Conservation (phyloP, 2,329 filamentous ascomycete genomes). For the Trichoderma brevicompactum region DNA sequence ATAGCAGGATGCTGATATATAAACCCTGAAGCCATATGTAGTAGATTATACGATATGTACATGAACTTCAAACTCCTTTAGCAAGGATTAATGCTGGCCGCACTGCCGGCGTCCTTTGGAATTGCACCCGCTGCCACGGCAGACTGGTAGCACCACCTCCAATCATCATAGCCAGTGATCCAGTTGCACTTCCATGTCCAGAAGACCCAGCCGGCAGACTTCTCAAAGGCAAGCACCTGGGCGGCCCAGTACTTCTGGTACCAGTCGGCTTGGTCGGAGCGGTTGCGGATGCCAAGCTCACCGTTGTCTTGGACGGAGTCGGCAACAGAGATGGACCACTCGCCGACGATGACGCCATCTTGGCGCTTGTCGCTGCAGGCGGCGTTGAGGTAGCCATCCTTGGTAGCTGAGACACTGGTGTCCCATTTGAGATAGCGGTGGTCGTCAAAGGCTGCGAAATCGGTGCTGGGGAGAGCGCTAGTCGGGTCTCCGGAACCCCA, state of each 20-base stretch:
- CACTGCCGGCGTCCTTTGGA: conserved; percentile 35
- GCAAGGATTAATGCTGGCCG: conserved; percentile 30
- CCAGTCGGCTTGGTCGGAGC: conserved; percentile 48
- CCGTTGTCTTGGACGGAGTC: conserved; percentile 50
- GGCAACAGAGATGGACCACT: conserved; percentile 61
- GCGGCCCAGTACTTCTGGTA: conserved; percentile 62
- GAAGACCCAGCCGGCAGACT: conserved; percentile 59
- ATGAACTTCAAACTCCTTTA: background rate
- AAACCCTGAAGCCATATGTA: background rate
- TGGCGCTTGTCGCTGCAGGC: conserved; percentile 55
- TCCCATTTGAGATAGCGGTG: conserved; percentile 65
- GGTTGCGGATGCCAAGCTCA: conserved; percentile 48
- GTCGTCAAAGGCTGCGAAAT: conserved; percentile 59
- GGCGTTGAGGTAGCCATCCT: conserved; percentile 54
- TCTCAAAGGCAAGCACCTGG: conserved; percentile 60
- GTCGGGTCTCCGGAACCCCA: conserved; percentile 63
- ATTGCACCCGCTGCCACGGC: conserved; percentile 37
- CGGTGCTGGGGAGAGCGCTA: conserved; percentile 47
- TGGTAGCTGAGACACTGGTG: conserved; percentile 46
- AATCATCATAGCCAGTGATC: conserved; percentile 48
- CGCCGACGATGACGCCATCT: conserved; percentile 57
- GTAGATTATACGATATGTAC: background rate
- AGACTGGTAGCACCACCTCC: conserved; percentile 53
- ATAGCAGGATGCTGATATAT: background rate
- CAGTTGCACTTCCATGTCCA: conserved; percentile 61